A percentile compares a stretch with the other conserved stretches of the same genome.
Conservation (phyloP, 2,329 filamentous ascomycete species). For the Emmonsiellopsis sp. region DNA sequence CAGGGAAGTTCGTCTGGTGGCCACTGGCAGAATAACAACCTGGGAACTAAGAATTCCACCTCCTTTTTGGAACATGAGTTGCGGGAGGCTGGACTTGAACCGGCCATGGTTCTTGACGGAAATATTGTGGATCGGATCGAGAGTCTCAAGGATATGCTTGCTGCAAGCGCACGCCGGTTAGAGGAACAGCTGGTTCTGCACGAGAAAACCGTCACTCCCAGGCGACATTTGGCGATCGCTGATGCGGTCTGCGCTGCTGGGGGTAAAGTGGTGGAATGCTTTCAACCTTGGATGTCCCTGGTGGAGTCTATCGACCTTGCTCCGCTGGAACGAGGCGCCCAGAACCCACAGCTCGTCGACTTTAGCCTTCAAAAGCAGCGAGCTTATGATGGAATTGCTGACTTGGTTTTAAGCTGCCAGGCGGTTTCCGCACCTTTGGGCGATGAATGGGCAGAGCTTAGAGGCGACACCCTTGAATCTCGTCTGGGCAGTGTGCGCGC, state of each 20-base stretch:
- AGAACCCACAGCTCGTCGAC: conserved; percentile 76
- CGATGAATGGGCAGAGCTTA: conserved; percentile 92
- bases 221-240: conserved; percentile 69
- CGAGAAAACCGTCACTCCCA: conserved; percentile 72
- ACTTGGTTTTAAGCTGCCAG: conserved; percentile 80
- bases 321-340: conserved; percentile 64
- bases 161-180: conserved; percentile 75
- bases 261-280: conserved; percentile 74
- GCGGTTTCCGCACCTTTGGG: conserved; percentile 82
- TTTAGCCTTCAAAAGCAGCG: conserved; percentile 88
- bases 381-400: conserved; percentile 85
- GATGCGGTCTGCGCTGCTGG: conserved; percentile 74
- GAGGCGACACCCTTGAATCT: conserved; percentile 80
- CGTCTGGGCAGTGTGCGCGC: conserved; percentile 71
- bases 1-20: conserved; percentile 75
- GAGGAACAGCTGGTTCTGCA: conserved; percentile 72
- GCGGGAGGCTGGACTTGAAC: conserved; percentile 62
- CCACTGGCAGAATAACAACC: conserved; percentile 68
- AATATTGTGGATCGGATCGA: conserved; percentile 75
- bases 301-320: conserved; percentile 89
- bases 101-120: conserved; percentile 63
- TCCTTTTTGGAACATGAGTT: conserved; percentile 72
- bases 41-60: conserved; percentile 54
- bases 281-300: conserved; percentile 79
- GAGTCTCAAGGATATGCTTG: conserved; percentile 73